Conservation (phyloP, 2,329 filamentous ascomycete species). For the Verticillium nonalfalfae region DNA sequence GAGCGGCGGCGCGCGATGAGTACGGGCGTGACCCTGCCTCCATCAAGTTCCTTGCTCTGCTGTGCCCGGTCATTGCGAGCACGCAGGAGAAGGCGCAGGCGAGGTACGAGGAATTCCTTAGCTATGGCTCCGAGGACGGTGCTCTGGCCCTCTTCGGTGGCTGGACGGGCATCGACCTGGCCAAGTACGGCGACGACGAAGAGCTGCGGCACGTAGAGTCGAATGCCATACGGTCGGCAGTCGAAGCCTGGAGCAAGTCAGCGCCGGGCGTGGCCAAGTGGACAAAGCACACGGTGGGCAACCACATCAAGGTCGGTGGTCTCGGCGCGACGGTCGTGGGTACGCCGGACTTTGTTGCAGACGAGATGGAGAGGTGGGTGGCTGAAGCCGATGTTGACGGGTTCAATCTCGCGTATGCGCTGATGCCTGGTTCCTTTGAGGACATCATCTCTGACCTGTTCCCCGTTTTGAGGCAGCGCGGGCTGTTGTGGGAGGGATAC, state of each 20-base stretch:
- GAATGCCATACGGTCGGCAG: constrained; percentile 51
- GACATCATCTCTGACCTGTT: constrained; percentile 59
- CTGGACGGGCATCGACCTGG: constrained; percentile 60
- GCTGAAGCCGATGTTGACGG: constrained; percentile 57
- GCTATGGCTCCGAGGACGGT: constrained; percentile 53
- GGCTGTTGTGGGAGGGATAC: constrained; percentile 48
- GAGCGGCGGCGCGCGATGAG: constrained; percentile 38
- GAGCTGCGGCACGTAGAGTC: constrained; percentile 56
- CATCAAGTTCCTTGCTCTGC: constrained; percentile 55
- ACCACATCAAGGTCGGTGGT: constrained; percentile 24
- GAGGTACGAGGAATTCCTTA: constrained; percentile 48
- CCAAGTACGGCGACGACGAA: constrained; percentile 54
- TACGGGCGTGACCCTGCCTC: constrained; percentile 44
- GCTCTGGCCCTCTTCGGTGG: constrained; percentile 59
- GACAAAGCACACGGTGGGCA: constrained; percentile 26
- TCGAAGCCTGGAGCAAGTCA: constrained; percentile 37
- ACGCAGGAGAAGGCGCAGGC: constrained; percentile 53
- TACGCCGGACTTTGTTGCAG: constrained; percentile 21
- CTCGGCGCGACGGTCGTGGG: constrained; percentile 21
- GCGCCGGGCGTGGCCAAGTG: constrained; percentile 22
- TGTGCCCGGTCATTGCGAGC: constrained; percentile 52
- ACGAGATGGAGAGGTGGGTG: constrained; percentile 27
- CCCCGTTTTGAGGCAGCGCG: constrained; percentile 53
- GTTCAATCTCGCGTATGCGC: constrained; percentile 28
- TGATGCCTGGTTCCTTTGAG: constrained; percentile 54